Percentiles rank a stretch among this genome's conserved stretches.
These are phyloP conservation scores for Kwoniella europaea DNA, from an alignment of 768 basidiomycete species.

Conservation along the genomic window DNA sequence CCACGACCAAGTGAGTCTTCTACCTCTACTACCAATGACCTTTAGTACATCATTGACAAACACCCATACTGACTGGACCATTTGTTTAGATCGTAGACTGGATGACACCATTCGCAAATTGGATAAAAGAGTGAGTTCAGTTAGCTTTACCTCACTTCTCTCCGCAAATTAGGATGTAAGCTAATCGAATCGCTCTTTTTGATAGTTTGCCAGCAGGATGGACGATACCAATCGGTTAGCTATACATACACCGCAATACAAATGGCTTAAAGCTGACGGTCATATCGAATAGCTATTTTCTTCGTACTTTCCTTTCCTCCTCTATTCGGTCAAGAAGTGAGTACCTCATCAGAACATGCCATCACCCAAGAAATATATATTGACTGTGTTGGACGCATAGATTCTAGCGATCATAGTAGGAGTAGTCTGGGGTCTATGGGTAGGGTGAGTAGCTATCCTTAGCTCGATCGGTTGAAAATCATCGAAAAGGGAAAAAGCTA, in stretches of 20 bases:
- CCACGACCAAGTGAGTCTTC: slow-evolving; percentile 31
- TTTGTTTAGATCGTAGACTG: slow-evolving; percentile 68
- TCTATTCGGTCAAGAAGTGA: slow-evolving; percentile 79
- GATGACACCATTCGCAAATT: slow-evolving; percentile 70
- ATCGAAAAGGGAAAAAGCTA: neutral
- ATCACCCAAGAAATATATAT: neutral
- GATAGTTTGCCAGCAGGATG: slow-evolving; percentile 64
- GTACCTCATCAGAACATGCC: slow-evolving; percentile 5
- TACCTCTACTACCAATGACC: neutral
- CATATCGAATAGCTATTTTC: slow-evolving; percentile 60
- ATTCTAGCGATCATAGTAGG: slow-evolving; percentile 57
- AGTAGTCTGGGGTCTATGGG: slow-evolving; percentile 58
- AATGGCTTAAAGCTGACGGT: neutral
- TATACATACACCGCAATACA: too few relatives aligned
- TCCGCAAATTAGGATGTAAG: neutral
- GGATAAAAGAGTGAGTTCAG: slow-evolving; percentile 63
- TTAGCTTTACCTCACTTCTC: neutral
- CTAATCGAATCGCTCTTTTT: neutral
- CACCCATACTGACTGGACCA: neutral
- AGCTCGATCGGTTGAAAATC: neutral
- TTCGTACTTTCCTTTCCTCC: slow-evolving; percentile 88
- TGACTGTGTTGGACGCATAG: slow-evolving; percentile 22
- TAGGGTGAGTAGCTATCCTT: slow-evolving; percentile 36
- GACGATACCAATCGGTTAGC: slow-evolving; percentile 72
- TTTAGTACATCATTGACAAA: neutral